A percentile compares a stretch with the other conserved stretches of the same genome.
Conservation (phyloP, 2,329 filamentous ascomycete genomes). For the Epicoccum sorghinum region DNA sequence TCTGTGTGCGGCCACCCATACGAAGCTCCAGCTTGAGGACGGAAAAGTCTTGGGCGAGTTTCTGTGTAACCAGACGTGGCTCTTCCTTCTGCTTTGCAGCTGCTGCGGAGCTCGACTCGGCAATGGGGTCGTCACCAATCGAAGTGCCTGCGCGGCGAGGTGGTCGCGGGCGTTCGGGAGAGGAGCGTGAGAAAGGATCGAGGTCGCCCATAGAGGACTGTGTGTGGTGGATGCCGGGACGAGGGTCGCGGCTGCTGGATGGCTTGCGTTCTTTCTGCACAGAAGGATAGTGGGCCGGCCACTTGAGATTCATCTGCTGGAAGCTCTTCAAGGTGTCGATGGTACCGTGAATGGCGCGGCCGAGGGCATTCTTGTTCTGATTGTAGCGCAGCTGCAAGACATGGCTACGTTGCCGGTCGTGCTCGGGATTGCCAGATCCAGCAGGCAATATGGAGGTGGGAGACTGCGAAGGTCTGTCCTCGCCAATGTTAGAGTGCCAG, state of each 20-base stretch:
- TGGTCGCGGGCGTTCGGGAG: slow-evolving; percentile 56
- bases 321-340: slow-evolving; percentile 82
- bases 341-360: slow-evolving; percentile 83
- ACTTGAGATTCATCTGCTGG: slow-evolving; percentile 86
- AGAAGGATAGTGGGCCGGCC: slow-evolving; percentile 95
- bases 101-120: slow-evolving; percentile 76
- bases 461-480: slow-evolving; percentile 63
- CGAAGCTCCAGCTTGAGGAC: slow-evolving; percentile 94
- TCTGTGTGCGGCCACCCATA: slow-evolving; percentile 82
- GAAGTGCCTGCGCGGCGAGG: slow-evolving; percentile 76
- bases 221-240: slow-evolving; percentile 69
- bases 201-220: slow-evolving; percentile 64
- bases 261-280: slow-evolving; percentile 62
- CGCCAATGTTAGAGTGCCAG: slow-evolving; percentile 63
- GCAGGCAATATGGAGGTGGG: slow-evolving; percentile 60
- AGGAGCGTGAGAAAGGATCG: slow-evolving; percentile 46
- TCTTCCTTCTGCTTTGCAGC: slow-evolving; percentile 68
- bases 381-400: slow-evolving; percentile 96
- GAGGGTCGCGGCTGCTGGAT: slow-evolving; percentile 55
- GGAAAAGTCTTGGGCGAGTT: slow-evolving; percentile 95
- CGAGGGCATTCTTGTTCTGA: slow-evolving; percentile 85
- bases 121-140: slow-evolving; percentile 60
- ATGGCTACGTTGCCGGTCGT: slow-evolving; percentile 74
- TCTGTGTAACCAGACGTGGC: slow-evolving; percentile 84
- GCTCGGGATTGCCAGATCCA: slow-evolving; percentile 59